Evolutionary conservation across 2,329 filamentous ascomycete species (phyloP).

Genomic region (Metarhizium brunneum): DNA sequence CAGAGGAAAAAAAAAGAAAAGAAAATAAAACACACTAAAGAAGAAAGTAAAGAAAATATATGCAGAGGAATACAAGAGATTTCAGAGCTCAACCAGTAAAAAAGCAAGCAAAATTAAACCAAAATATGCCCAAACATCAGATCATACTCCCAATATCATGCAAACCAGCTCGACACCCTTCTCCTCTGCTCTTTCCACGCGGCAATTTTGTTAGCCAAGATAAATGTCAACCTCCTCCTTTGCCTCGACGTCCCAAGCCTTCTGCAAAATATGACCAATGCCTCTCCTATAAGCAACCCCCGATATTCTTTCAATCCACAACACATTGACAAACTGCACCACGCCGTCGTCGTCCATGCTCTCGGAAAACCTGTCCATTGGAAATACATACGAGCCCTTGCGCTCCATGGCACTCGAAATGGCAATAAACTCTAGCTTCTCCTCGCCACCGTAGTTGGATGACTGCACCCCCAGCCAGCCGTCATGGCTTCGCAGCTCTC

Average conservation of each 20-base stretch:
- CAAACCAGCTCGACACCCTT: too few species aligned
- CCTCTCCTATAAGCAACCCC: conserved; percentile 31
- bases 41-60: neutral
- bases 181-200: neutral
- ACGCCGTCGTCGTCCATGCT: conserved; percentile 31
- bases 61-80: neutral
- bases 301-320: conserved; percentile 37
- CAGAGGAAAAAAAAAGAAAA: neutral
- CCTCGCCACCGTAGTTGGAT: conserved; percentile 36
- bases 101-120: neutral
- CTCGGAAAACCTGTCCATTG: conserved; percentile 29
- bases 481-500: conserved; percentile 34
- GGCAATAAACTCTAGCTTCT: conserved; percentile 34
- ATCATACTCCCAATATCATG: too few species aligned
- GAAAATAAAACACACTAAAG: neutral
- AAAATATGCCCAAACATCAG: neutral
- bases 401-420: conserved; percentile 31
- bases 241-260: conserved; percentile 30
- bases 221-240: conserved; percentile 31
- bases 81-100: neutral
- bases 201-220: conserved; percentile 22
- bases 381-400: conserved; percentile 30
- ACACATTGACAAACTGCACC: conserved; percentile 36
- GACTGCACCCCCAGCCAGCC: conserved; percentile 35
- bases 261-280: conserved; percentile 31